Evolutionary conservation across 148 eudicot genomes (phyloP).

Genomic region (Diospyros lotus): DNA sequence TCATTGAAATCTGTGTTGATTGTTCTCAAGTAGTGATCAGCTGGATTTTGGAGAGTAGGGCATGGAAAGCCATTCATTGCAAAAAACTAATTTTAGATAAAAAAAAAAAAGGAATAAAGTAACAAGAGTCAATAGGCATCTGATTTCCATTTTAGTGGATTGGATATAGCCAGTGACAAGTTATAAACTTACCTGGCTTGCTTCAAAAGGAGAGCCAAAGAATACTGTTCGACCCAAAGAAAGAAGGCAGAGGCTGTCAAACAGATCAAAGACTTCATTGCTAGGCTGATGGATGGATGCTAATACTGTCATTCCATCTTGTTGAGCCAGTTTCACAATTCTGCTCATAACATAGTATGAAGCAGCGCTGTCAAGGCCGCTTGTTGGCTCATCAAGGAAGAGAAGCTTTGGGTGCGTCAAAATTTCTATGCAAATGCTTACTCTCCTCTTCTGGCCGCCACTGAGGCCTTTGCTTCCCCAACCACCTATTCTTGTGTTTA

Average conservation of each 20-base stretch:
- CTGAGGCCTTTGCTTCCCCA: slow-evolving; percentile 41
- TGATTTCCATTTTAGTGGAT: background rate
- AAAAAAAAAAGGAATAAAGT: background rate
- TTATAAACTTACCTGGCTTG: slow-evolving; percentile 25
- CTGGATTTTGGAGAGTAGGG: slow-evolving; percentile 36
- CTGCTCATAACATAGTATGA: slow-evolving; percentile 43
- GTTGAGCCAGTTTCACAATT: slow-evolving; percentile 27
- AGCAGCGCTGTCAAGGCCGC: slow-evolving; percentile 54
- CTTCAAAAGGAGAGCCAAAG: slow-evolving; percentile 29
- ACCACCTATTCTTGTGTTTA: slow-evolving; percentile 40
- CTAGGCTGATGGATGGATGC: slow-evolving; percentile 51
- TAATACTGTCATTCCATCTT: slow-evolving; percentile 32
- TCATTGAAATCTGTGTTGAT: slow-evolving; percentile 45
- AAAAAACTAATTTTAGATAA: slow-evolving; percentile 27
- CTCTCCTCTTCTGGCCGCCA: slow-evolving; percentile 44
- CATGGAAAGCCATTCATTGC: slow-evolving; percentile 36
- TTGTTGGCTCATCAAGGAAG: slow-evolving; percentile 53
- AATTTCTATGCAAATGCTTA: slow-evolving; percentile 45
- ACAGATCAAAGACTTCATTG: slow-evolving; percentile 41
- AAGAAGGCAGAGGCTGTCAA: slow-evolving; percentile 36
- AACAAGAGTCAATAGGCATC: background rate
- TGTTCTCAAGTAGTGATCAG: slow-evolving; percentile 44
- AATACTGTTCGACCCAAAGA: slow-evolving; percentile 37
- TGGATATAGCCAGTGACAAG: too few relatives aligned
- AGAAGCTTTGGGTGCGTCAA: slow-evolving; percentile 41